Percentiles rank a stretch among this genome's conserved stretches.
Evolutionary conservation across 257 asterid species (phyloP).

Genomic region (Leonotis leonurus): DNA sequence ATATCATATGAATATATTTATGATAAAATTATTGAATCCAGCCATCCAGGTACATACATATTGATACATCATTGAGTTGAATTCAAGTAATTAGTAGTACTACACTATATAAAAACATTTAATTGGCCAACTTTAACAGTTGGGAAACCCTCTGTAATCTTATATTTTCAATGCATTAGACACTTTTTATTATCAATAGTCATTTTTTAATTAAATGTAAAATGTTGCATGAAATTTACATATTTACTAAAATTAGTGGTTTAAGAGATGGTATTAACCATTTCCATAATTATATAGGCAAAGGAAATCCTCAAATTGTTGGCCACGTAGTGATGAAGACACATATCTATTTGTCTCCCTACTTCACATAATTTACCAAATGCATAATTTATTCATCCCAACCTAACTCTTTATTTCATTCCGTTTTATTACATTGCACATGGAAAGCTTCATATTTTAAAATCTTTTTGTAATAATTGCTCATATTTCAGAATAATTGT

Average conservation of each 20-base stretch:
- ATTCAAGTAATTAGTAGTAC: not conserved
- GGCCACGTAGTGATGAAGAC: conserved; percentile 24
- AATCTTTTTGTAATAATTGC: not conserved
- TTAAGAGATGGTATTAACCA: not conserved
- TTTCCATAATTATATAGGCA: not conserved
- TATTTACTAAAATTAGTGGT: not conserved
- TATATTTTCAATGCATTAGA: too few species aligned
- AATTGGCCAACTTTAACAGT: not conserved
- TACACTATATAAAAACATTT: not conserved
- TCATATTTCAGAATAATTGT: not conserved
- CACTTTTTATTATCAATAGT: too few species aligned
- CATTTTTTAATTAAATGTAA: not conserved
- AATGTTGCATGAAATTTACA: not conserved
- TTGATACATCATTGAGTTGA: not conserved
- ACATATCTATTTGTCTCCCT: conserved; percentile 16
- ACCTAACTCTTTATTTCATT: not conserved
- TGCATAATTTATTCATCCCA: not conserved
- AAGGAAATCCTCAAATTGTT: not conserved
- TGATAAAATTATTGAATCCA: not conserved
- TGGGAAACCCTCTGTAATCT: too few species aligned
- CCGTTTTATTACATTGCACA: conserved; percentile 4
- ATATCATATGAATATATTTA: too few species aligned
- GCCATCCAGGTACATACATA: too few species aligned
- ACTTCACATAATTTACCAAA: not conserved
- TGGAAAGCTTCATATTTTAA: not conserved